Evolutionary conservation across 2,329 filamentous ascomycete genomes (phyloP).

Genomic region (Elsinoe arachidis): DNA sequence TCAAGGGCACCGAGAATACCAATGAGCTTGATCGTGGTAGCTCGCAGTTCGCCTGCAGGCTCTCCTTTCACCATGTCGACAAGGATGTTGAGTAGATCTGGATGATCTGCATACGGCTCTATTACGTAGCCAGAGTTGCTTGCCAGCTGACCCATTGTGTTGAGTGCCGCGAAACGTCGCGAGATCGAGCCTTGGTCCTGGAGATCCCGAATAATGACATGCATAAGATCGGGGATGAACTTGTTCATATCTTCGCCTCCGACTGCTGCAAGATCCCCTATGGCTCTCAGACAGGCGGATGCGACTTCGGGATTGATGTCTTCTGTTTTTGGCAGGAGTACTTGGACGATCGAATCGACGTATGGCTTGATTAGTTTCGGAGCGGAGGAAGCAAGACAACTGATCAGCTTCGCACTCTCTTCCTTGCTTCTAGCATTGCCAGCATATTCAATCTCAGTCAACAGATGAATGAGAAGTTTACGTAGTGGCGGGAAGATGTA

Average conservation of each 20-base stretch:
- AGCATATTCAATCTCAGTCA: conserved; percentile 93
- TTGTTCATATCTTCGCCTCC: conserved; percentile 88
- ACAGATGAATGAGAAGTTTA: conserved; percentile 89
- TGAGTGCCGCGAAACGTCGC: conserved; percentile 85
- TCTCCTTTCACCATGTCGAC: conserved; percentile 93
- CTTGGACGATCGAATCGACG: conserved; percentile 90
- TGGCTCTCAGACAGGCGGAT: conserved; percentile 87
- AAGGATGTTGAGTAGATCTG: conserved; percentile 81
- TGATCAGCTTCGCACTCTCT: conserved; percentile 88
- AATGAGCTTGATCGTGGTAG: conserved; percentile 93
- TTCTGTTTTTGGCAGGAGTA: conserved; percentile 84
- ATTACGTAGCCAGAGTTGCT: conserved; percentile 98
- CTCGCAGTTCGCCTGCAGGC: conserved; percentile 72
- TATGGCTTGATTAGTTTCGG: conserved; percentile 92
- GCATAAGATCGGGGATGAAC: conserved; percentile 89
- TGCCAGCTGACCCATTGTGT: conserved; percentile 82
- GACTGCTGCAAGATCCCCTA: conserved; percentile 88
- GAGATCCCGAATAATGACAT: conserved; percentile 83
- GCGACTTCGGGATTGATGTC: conserved; percentile 82
- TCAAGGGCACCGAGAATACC: conserved; percentile 91
- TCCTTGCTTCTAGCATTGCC: conserved; percentile 92
- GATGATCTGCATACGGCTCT: conserved; percentile 88
- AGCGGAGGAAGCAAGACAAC: conserved; percentile 84
- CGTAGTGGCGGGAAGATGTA: conserved; percentile 94
- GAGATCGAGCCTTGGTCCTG: conserved; percentile 86